Evolutionary conservation across 495 filamentous ascomycete genomes (phyloP), one percentile per base, ranked within the genome.

Genomic region (Neurospora hispaniola): DNA sequence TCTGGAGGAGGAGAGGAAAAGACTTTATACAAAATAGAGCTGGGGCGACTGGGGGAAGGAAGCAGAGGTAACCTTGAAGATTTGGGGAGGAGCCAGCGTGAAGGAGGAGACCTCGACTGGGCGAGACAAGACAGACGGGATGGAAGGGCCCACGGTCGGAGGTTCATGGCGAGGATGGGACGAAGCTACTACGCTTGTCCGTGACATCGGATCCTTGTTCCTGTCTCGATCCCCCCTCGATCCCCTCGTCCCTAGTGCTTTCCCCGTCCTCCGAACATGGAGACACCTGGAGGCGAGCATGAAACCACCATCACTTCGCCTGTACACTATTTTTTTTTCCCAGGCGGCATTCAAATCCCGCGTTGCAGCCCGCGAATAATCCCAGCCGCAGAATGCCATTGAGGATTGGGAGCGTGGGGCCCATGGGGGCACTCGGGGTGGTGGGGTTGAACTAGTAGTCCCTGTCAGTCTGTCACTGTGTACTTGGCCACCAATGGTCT

Each of bases 1-100:
- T 73, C 69, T 73, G 42, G 48, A 70, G 70, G 71, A 66, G 46
- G 43, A 68, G 71, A 70, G 72, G 42, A 48, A 73, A 48, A 73
- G 20, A 27, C 31, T 66, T 66, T 66, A 66, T 66, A 66, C 54
- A 66, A 66, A 38, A 35, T 4, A 66, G 12, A 66, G 54, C 27
- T 66, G 54, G 54, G 38, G n/a, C 68, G 69, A 46, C 43, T 38
- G 69, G 68, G 69, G 68, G 43, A 27, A 73, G 43, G 72, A 69
- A 41, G 23, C 42, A 38, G 44, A 59, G 69, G 72, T 69, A 48
- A 70, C 39, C 54, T 70, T 46, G 42, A 48, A 48, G 27, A 59
- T 42, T 70, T 71, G 72, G 69, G 69, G 27, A 18, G 27, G 14
- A 66, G 54, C 27, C 54, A 14, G 54, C 54, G 23, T 38, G 27